Percentiles rank a stretch among this genome's conserved stretches.
Conservation (phyloP, 257 asterid species). For the Paulownia fortunei region DNA sequence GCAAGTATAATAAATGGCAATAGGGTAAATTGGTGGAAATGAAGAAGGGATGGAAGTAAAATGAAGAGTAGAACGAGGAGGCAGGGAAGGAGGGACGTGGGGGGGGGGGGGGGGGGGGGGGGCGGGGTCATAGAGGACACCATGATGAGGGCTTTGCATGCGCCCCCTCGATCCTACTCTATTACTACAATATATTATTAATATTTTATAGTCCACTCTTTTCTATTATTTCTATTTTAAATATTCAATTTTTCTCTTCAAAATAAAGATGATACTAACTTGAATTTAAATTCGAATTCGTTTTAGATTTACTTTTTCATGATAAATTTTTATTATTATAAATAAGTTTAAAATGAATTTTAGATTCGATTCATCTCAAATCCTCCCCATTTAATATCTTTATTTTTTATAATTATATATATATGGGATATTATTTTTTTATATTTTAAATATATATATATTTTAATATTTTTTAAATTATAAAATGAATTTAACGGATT, state of each 20-base stretch:
- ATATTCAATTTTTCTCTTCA: not conserved
- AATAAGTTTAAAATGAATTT: too few relatives aligned
- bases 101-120: conserved; percentile 42
- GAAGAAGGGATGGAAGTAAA: conserved; percentile 21
- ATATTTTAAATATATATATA: too few relatives aligned
- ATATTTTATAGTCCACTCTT: not conserved
- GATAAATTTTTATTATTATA: too few relatives aligned
- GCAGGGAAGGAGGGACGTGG: conserved; percentile 37
- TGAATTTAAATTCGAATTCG: too few relatives aligned
- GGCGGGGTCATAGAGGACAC: conserved; percentile 67
- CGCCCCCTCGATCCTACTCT: conserved; percentile 59
- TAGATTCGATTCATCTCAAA: too few relatives aligned
- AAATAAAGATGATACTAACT: too few relatives aligned
- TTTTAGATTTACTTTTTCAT: too few relatives aligned
- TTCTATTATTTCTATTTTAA: not conserved
- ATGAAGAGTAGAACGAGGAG: conserved; percentile 5
- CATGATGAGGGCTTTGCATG: conserved; percentile 76
- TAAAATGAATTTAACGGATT: too few relatives aligned
- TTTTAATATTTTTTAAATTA: too few relatives aligned
- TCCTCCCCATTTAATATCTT: too few relatives aligned
- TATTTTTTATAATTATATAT: too few relatives aligned
- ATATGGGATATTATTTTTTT: too few relatives aligned
- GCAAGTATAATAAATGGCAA: conserved; percentile 8
- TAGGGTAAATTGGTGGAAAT: conserved; percentile 21
- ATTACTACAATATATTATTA: not conserved